These are phyloP conservation scores for Lepidium africanum DNA, from an alignment of 345 rosid genomes.

Conservation along the genomic window DNA sequence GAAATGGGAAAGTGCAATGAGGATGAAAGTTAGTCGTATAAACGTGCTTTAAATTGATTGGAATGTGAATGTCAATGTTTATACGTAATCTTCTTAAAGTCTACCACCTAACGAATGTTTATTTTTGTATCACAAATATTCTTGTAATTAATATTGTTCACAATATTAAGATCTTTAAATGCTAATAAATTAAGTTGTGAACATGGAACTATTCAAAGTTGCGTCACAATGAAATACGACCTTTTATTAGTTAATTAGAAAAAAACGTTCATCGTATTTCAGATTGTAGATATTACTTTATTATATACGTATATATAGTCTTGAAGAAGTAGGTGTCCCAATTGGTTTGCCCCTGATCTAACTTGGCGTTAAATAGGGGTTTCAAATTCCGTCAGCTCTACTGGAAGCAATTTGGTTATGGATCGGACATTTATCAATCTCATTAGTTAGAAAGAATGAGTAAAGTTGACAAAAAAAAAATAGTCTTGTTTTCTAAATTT, in stretches of 20 bases:
- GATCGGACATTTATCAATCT: no score
- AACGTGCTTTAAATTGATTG: conserved; percentile 7
- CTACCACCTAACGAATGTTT: conserved; percentile 7
- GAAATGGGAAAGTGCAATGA: conserved; percentile 10
- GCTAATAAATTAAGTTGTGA: not conserved
- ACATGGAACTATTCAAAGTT: conserved; percentile 16
- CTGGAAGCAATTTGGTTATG: no score
- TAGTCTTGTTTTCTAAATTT: not conserved
- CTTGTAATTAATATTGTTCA: not conserved
- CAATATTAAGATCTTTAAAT: not conserved
- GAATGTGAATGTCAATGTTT: conserved; percentile 21
- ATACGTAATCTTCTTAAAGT: not conserved
- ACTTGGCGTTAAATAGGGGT: no score
- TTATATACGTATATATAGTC: no score
- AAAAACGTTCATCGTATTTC: not conserved
- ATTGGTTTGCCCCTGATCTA: no score
- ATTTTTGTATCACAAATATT: not conserved
- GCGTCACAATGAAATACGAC: not conserved
- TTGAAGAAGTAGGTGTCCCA: no score
- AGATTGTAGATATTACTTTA: not conserved
- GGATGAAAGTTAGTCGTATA: conserved; percentile 7
- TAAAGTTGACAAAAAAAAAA: no score
- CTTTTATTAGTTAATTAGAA: not conserved
- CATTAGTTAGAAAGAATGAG: no score
- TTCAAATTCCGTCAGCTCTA: no score